These are phyloP conservation scores for Epithemia pelagica DNA, from an alignment of 108 stramenopile genomes.

Conservation along the genomic window DNA sequence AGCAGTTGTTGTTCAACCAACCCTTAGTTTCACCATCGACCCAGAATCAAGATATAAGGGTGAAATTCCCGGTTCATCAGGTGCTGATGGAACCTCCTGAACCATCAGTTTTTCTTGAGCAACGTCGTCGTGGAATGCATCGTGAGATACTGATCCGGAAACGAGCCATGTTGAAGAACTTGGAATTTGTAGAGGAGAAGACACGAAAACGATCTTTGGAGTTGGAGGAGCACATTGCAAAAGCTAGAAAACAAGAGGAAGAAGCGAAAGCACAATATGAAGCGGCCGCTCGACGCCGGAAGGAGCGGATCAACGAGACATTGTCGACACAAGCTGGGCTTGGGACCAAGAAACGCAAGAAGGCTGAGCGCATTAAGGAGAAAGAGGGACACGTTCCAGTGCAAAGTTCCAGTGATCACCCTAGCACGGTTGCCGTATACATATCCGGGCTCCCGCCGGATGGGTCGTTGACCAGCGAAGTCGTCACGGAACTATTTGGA, in stretches of 20 bases:
- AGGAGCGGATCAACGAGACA: constrained; percentile 9
- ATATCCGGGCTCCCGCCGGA: constrained; percentile 65
- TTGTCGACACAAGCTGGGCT: constrained; percentile 42
- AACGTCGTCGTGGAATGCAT: constrained; percentile 31
- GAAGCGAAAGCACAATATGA: constrained; percentile 25
- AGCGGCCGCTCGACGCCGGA: constrained; percentile 14
- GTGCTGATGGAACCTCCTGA: background rate
- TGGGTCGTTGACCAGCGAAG: constrained; percentile 41
- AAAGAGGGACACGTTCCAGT: constrained; percentile 18
- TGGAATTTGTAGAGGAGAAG: constrained; percentile 54
- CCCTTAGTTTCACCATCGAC: background rate
- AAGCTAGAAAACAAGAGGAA: constrained; percentile 28
- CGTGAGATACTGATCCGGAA: constrained; percentile 33
- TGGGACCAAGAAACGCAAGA: constrained; percentile 42
- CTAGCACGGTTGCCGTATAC: constrained; percentile 43
- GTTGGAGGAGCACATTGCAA: constrained; percentile 41
- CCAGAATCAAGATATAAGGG: background rate
- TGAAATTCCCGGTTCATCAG: background rate
- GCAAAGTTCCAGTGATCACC: background rate
- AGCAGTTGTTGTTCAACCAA: constrained; percentile 8
- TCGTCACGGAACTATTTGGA: constrained; percentile 46
- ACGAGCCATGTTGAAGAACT: constrained; percentile 46
- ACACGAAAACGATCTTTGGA: constrained; percentile 42
- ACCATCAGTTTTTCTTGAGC: constrained; percentile 12
- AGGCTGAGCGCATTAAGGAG: constrained; percentile 28